A percentile compares a stretch with the other conserved stretches of the same genome.
Conservation (phyloP, 2,329 filamentous ascomycete species). For the Nannizziopsis barbatae region DNA sequence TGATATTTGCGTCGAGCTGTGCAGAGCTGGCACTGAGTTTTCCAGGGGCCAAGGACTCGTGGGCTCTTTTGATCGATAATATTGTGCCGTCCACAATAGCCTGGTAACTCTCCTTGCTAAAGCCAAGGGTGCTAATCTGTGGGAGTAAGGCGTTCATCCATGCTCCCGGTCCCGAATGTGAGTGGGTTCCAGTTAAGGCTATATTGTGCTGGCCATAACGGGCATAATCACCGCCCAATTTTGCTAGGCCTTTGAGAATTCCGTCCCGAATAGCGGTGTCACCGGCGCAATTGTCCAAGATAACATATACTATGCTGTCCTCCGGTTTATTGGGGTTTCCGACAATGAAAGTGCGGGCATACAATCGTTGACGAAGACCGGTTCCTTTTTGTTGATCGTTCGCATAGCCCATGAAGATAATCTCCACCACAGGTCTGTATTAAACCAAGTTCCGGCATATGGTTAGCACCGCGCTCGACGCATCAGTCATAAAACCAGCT, state of each 20-base stretch:
- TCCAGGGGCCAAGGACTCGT: slow-evolving; percentile 59
- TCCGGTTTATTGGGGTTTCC: slow-evolving; percentile 53
- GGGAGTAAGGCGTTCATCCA: slow-evolving; percentile 93
- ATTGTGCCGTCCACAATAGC: slow-evolving; percentile 81
- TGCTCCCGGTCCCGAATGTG: slow-evolving; percentile 78
- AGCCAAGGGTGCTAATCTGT: slow-evolving; percentile 79
- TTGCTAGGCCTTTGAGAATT: slow-evolving; percentile 63
- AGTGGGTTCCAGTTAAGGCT: slow-evolving; percentile 85
- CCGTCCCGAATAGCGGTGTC: slow-evolving; percentile 81
- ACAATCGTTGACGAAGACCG: slow-evolving; percentile 75
- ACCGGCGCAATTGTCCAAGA: slow-evolving; percentile 76
- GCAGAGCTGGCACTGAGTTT: slow-evolving; percentile 56
- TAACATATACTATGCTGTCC: slow-evolving; percentile 74
- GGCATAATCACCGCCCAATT: slow-evolving; percentile 59
- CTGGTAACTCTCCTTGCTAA: slow-evolving; percentile 73
- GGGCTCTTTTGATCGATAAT: slow-evolving; percentile 69
- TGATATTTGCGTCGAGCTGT: slow-evolving; percentile 72
- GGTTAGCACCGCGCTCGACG: too few species aligned
- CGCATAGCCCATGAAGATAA: slow-evolving; percentile 88
- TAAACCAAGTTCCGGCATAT: background rate
- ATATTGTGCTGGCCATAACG: slow-evolving; percentile 70
- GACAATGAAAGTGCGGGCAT: slow-evolving; percentile 81
- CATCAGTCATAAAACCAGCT: background rate
- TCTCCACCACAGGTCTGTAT: slow-evolving; percentile 66
- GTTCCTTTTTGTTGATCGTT: slow-evolving; percentile 70